These are phyloP conservation scores for Lactarius akahatsu DNA, from an alignment of 768 basidiomycete species.

Conservation along the genomic window DNA sequence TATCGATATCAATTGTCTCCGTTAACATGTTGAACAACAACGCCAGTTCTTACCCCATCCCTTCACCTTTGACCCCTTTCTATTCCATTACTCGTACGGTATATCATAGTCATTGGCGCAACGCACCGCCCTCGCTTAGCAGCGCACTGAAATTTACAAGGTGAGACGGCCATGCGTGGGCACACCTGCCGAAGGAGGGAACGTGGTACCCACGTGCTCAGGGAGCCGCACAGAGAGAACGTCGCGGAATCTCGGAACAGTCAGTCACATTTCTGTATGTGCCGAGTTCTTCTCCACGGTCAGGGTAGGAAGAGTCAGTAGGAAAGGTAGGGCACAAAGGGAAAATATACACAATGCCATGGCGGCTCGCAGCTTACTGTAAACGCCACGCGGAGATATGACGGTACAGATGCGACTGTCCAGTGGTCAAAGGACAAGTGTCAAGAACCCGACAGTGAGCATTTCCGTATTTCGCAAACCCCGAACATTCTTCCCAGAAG, in stretches of 20 bases:
- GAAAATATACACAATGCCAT: constrained; percentile 49
- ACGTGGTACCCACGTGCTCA: constrained; percentile 51
- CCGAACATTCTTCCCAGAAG: too few species aligned
- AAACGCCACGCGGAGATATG: constrained; percentile 55
- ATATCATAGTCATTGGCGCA: constrained; percentile 51
- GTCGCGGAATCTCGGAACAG: constrained; percentile 63
- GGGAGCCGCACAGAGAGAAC: constrained; percentile 71
- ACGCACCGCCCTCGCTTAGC: constrained; percentile 49
- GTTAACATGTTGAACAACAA: too few species aligned
- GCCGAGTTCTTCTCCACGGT: constrained; percentile 49
- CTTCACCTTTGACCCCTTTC: too few species aligned
- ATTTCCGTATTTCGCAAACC: too few species aligned
- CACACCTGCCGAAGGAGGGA: constrained; percentile 49
- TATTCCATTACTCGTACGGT: too few species aligned
- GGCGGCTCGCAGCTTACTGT: constrained; percentile 83
- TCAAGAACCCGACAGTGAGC: too few species aligned
- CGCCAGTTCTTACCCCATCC: too few species aligned
- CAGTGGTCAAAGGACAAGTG: too few species aligned
- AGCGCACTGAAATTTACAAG: constrained; percentile 80
- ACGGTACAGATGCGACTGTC: too few species aligned
- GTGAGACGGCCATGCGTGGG: constrained; percentile 85
- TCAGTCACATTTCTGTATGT: constrained; percentile 78
- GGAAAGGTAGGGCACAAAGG: constrained; percentile 17
- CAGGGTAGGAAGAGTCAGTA: background rate
- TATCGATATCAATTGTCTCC: background rate